Percentiles rank a stretch among this genome's conserved stretches.
These are phyloP conservation scores for Rutstroemia sydowiana DNA, from an alignment of 2,329 filamentous ascomycete genomes.

Conservation along the genomic window DNA sequence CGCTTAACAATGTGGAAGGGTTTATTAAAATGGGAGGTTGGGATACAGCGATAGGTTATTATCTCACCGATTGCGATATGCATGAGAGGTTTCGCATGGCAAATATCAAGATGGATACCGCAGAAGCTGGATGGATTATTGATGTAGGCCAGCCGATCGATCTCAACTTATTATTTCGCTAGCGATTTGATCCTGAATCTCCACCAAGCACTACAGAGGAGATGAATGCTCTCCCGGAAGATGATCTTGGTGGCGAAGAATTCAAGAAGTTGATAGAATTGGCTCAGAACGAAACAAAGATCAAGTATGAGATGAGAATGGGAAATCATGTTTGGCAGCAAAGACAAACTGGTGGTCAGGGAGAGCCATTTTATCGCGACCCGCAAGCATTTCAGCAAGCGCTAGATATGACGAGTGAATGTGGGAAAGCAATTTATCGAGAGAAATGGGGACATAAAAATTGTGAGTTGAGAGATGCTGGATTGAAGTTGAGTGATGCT, in stretches of 20 bases:
- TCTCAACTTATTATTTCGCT: constrained; percentile 3
- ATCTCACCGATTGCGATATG: constrained; percentile 49
- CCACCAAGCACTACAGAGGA: constrained; percentile 13
- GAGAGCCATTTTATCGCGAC: constrained; percentile 48
- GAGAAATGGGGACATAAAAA: constrained; percentile 41
- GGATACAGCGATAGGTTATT: constrained; percentile 50
- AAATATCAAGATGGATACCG: constrained; percentile 35
- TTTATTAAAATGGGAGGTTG: constrained; percentile 39
- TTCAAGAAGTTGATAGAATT: constrained; percentile 28
- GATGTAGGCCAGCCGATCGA: constrained; percentile 35
- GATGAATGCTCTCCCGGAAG: neutral
- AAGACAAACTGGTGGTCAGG: constrained; percentile 42
- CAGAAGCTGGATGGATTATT: constrained; percentile 36
- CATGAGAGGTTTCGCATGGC: constrained; percentile 38
- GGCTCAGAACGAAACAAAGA: constrained; percentile 24
- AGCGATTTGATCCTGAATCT: neutral
- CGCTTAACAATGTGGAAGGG: constrained; percentile 38
- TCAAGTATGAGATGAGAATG: too few relatives aligned
- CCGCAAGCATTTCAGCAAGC: constrained; percentile 38
- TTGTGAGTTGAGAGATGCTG: constrained; percentile 35
- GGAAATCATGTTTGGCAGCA: constrained; percentile 42
- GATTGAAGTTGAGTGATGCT: constrained; percentile 36
- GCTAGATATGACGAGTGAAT: constrained; percentile 39
- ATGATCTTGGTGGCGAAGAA: constrained; percentile 11
- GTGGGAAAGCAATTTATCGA: constrained; percentile 34